Base-by-base conservation (phyloP, 2,329 filamentous ascomycete genomes). In the Hypoxylon sp. region DNA sequence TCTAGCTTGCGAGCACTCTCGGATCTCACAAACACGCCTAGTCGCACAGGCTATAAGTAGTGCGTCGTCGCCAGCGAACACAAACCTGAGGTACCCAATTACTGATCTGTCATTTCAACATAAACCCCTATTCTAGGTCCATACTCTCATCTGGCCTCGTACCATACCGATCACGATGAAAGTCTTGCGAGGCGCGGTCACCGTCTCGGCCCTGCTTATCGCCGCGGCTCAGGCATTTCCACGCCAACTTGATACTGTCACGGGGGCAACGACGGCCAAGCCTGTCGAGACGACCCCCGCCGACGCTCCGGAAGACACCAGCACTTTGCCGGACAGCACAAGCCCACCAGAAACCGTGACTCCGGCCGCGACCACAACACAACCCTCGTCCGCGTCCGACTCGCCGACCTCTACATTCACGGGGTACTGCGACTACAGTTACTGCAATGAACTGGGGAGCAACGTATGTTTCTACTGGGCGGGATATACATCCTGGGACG, bases 401-500 rank as follows among this genome's bases (percentile, higher is more conserved):
- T 12, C 40, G 6, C 12, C 22, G 24, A 22, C 20, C 5, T 32
- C 54, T 30, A 40, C 20, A 45, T 58, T 57, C 55, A 59, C 57
- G 22, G 44, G 59, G 2, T 8, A 61, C n/a, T 77, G 75, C 65
- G 69, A 74, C 63, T 62, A 72, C 22, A 55, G 64, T 28, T 75
- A 61, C 61, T 76, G 74, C 66, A 57, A 68, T 44, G 42, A 67
- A 14, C 8, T 40, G 9, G 69, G 71, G 3, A 72, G 59, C 12
- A 66, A 56, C 12, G 53, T 73, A 26, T 77, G 76, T 60, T 65
- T 70, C 46, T 75, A 75, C 61, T 77, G 72, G 73, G 75, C 66
- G 14, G 74, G 74, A 20, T 62, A 71, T 57, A 77, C 76, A 3
- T 69, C 70, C 14, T 76, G 66, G 62, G 73, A 77, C 12, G 61